Percentiles rank a stretch among this genome's conserved stretches.
Conservation (phyloP, 768 basidiomycete genomes). For the Suillus bovinus region DNA sequence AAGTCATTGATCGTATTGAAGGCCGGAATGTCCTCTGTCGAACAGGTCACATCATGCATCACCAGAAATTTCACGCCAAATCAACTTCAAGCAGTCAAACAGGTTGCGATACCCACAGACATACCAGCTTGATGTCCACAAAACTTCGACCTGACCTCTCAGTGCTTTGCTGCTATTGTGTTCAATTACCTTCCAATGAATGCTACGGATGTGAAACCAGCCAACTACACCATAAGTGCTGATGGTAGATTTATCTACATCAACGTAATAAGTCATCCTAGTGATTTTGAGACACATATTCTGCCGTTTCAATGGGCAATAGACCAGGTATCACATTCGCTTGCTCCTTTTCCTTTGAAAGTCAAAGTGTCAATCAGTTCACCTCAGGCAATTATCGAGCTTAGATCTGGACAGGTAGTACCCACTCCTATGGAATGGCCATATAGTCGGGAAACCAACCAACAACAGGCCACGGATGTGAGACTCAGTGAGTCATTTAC, state of each 20-base stretch:
- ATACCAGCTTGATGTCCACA: constrained; percentile 64
- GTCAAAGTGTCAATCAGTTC: not conserved
- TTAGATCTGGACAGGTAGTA: constrained; percentile 56
- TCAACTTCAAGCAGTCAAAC: constrained; percentile 51
- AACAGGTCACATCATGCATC: constrained; percentile 60
- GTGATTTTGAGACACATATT: constrained; percentile 67
- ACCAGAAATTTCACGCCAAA: constrained; percentile 51
- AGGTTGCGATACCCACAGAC: constrained; percentile 46
- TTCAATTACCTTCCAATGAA: constrained; percentile 58
- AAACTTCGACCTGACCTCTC: constrained; percentile 70
- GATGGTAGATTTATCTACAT: constrained; percentile 66
- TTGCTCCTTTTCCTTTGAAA: not conserved
- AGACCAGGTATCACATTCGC: constrained; percentile 45
- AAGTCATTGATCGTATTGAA: too few species aligned
- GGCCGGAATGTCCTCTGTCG: constrained; percentile 53
- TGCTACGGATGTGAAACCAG: constrained; percentile 28
- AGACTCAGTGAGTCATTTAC: constrained; percentile 51
- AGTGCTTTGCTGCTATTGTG: constrained; percentile 67
- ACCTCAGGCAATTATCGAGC: constrained; percentile 66
- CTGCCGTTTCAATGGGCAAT: constrained; percentile 79
- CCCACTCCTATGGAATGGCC: constrained; percentile 73
- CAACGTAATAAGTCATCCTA: constrained; percentile 63
- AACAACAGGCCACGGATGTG: constrained; percentile 53
- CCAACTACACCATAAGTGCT: constrained; percentile 71
- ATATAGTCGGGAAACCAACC: constrained; percentile 65